Evolutionary conservation across 164 flowering plant species (phyloP).

Genomic region (Dillenia suffruticosa): DNA sequence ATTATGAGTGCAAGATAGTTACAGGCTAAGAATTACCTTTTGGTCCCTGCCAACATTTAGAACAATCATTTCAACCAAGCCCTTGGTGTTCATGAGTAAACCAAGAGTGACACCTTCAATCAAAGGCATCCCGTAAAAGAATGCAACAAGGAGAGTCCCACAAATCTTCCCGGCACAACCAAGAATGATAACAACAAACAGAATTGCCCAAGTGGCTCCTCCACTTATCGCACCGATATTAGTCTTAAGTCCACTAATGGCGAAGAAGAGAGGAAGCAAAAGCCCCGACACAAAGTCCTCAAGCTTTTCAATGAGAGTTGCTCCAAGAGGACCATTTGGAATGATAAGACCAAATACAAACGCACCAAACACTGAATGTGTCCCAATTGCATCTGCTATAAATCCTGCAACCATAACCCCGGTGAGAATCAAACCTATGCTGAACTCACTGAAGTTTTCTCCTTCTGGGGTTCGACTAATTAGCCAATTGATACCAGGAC

Average conservation of each 20-base stretch:
- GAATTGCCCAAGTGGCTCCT: neutral
- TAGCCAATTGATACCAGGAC: constrained; percentile 33
- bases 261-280: constrained; percentile 37
- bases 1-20: too few species aligned
- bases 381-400: constrained; percentile 41
- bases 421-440: constrained; percentile 23
- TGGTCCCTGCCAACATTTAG: constrained; percentile 37
- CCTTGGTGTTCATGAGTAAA: constrained; percentile 56
- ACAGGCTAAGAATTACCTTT: constrained; percentile 8
- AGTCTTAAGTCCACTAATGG: constrained; percentile 30
- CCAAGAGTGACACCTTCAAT: constrained; percentile 39
- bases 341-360: constrained; percentile 48
- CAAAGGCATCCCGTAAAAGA: constrained; percentile 18
- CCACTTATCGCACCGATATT: constrained; percentile 1
- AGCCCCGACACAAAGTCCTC: constrained; percentile 45
- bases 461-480: constrained; percentile 24
- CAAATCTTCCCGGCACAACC: constrained; percentile 22
- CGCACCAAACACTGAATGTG: constrained; percentile 44
- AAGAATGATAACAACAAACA: constrained; percentile 7
- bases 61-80: constrained; percentile 37
- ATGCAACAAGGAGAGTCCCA: constrained; percentile 22
- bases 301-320: constrained; percentile 30
- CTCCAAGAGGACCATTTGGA: constrained; percentile 40
- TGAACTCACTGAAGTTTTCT: constrained; percentile 21
- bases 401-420: constrained; percentile 39